Base-by-base conservation (phyloP, 352 stramenopile species). In the Elongisporangium anandrum region DNA sequence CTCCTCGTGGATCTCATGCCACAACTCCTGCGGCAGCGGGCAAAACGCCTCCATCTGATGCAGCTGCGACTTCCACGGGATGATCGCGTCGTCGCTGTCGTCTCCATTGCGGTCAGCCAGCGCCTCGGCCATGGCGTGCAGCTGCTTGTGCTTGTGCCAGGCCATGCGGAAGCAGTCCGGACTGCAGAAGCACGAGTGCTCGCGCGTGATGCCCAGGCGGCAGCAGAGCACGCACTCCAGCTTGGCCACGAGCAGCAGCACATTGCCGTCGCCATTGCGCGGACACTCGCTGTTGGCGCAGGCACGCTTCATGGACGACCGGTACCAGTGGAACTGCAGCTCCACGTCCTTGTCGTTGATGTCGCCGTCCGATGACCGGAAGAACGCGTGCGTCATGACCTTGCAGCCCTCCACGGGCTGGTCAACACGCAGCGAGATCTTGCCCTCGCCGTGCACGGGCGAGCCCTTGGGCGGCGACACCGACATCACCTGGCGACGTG, bases 321-420 rank as follows among this genome's bases (percentile, higher is more conserved):
- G 69, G 61, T 76, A 91, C 81, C 81, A 91, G 45, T 80, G 66
- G 63, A 88, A 91, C 60, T 85, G 56, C 63, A 91, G 72, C 16
- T 84, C 73, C 34, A 89, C 81, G 50, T 83, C 72, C 50, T 87
- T 81, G 64, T 88, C 78, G 59, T 91, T 77, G 45, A 87, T 88
- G 62, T 88, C 79, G 23, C 79, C 75, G 5, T 88, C 79, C 8
- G 76, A 69, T 3, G 79, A 88, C 29, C 81, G 81, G 54, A 88
- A 91, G 62, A 91, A 91, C n/a, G 79, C 77, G 62, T 91, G 81
- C 60, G 79, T 86, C 73, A 81, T 84, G 57, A 91, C 81, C 51
- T 68, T 64, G 60, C 81, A 91, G 54, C 74, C 71, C 55, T 87
- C 79, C 29, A 91, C 78, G 3, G 81, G 81, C 63, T 91, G 81